Percentiles rank a stretch among this genome's conserved stretches.
Conservation (phyloP, 768 basidiomycete genomes). For the Rhodotorula taiwanensis region DNA sequence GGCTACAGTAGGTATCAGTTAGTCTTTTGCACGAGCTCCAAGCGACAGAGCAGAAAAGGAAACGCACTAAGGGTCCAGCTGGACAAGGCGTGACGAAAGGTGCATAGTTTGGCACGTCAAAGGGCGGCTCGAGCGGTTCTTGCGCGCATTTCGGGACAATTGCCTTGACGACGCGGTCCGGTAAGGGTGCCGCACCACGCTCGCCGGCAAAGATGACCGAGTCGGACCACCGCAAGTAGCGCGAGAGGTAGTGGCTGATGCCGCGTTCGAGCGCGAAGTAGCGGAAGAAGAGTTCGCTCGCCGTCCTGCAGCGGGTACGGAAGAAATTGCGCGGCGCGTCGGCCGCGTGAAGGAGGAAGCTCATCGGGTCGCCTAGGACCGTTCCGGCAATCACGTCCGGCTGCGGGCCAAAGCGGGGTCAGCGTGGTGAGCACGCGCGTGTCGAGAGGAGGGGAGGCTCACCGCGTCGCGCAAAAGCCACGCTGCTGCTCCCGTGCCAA, state of each 20-base stretch:
- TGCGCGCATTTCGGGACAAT: slow-evolving; percentile 16
- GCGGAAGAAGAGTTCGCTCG: slow-evolving; percentile 33
- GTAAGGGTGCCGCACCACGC: slow-evolving; percentile 8
- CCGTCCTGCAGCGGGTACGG: slow-evolving; percentile 16
- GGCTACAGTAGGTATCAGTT: slow-evolving; percentile 4
- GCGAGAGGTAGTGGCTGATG: slow-evolving; percentile 30
- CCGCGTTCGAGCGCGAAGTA: slow-evolving; percentile 33
- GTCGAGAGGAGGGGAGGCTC: background rate
- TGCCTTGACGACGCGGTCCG: slow-evolving; percentile 2
- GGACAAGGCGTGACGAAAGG: slow-evolving; percentile 7
- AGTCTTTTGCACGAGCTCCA: background rate
- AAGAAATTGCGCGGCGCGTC: slow-evolving; percentile 31
- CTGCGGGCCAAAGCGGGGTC: background rate
- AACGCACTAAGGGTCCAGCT: slow-evolving; percentile 24
- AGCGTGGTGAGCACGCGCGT: too few relatives aligned
- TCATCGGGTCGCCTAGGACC: slow-evolving; percentile 34
- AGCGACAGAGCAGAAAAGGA: background rate
- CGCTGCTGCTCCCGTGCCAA: slow-evolving; percentile 16
- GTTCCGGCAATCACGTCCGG: slow-evolving; percentile 28
- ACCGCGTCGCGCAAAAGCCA: slow-evolving; percentile 32
- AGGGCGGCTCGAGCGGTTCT: slow-evolving; percentile 3
- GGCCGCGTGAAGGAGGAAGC: slow-evolving; percentile 20
- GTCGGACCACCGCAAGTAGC: slow-evolving; percentile 28
- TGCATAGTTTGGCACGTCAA: slow-evolving; percentile 28
- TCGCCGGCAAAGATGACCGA: slow-evolving; percentile 15